A percentile compares a stretch with the other conserved stretches of the same genome.
These are phyloP conservation scores for Podospora australis DNA, from an alignment of 495 filamentous ascomycete genomes.

Conservation along the genomic window DNA sequence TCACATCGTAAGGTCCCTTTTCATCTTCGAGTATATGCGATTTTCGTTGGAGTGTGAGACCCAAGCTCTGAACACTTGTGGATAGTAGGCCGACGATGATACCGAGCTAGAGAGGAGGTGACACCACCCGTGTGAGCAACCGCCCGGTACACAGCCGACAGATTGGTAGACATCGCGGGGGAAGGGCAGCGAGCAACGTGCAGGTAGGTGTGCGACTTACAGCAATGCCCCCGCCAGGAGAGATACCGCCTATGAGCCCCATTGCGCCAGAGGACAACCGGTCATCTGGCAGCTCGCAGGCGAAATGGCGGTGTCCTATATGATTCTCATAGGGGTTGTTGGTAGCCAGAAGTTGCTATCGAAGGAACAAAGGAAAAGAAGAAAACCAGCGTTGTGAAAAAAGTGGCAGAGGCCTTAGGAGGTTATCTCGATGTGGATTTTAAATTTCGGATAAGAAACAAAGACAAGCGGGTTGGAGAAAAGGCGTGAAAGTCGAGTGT, in stretches of 20 bases:
- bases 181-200: no score
- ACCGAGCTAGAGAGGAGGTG: conserved; percentile 58
- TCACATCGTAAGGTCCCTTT: conserved; percentile 69
- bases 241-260: conserved; percentile 75
- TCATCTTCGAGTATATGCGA: conserved; percentile 97
- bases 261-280: conserved; percentile 36
- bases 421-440: no score
- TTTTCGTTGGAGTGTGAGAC: conserved; percentile 96
- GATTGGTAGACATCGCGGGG: no score
- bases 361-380: neutral
- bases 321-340: conserved; percentile 19
- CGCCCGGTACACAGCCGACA: no score
- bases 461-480: neutral
- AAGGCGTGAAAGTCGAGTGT: neutral
- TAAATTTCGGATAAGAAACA: neutral
- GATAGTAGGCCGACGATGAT: conserved; percentile 89
- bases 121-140: conserved; percentile 16
- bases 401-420: no score
- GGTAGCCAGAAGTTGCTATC: neutral
- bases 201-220: conserved; percentile 45
- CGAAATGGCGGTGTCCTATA: conserved; percentile 13
- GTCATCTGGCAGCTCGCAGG: conserved; percentile 25
- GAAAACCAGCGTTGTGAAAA: neutral
- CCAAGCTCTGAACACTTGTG: conserved; percentile 88
- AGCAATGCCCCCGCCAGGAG: conserved; percentile 78